Conservation (phyloP, 2,329 filamentous ascomycete species). For the Trichophyton benhamiae region DNA sequence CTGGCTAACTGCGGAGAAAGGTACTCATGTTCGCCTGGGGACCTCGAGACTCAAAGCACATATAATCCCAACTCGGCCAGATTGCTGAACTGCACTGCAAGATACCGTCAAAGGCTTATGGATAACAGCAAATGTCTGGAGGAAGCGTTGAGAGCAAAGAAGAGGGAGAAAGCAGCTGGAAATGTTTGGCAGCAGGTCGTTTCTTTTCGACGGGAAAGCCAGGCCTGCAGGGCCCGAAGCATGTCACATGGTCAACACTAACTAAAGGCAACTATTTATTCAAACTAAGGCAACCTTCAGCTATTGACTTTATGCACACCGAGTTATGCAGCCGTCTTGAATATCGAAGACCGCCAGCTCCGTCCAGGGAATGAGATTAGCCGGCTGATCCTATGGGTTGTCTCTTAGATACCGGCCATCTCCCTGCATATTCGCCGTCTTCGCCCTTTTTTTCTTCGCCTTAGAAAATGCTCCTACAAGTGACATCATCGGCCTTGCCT, state of each 20-base stretch:
- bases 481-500: not conserved
- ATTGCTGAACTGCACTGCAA: not conserved
- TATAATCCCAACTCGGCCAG: not conserved
- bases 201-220: too few relatives aligned
- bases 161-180: not conserved
- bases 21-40: not conserved
- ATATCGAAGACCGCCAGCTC: not conserved
- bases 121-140: not conserved
- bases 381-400: not conserved
- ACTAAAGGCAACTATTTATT: not conserved
- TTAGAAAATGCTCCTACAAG: not conserved
- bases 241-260: not conserved
- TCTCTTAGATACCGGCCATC: not conserved
- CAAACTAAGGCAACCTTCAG: not conserved
- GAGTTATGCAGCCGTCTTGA: too few relatives aligned
- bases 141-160: not conserved
- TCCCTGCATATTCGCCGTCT: not conserved
- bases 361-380: not conserved
- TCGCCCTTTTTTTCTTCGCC: not conserved
- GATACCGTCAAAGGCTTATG: not conserved
- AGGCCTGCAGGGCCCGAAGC: not conserved
- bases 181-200: not conserved
- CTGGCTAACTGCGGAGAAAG: not conserved
- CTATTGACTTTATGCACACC: too few relatives aligned
- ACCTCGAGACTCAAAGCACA: not conserved